These are phyloP conservation scores for Ampelomyces quisqualis DNA, from an alignment of 2,329 filamentous ascomycete genomes.

Conservation along the genomic window DNA sequence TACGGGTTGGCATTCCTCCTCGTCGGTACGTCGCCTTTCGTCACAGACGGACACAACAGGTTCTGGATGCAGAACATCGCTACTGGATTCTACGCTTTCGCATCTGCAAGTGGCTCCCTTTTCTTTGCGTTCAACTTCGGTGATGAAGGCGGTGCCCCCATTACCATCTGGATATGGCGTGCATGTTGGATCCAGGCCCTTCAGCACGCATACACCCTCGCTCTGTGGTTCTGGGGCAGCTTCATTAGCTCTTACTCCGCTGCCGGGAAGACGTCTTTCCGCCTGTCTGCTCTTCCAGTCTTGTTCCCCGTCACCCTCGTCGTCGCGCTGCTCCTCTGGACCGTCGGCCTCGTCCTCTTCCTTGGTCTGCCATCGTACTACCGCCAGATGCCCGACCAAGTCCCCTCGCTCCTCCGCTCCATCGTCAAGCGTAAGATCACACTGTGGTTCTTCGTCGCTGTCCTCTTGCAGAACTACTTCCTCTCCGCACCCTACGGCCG, in stretches of 20 bases:
- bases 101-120: neutral
- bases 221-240: neutral
- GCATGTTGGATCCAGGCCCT: conserved; percentile 1
- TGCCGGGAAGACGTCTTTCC: neutral
- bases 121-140: neutral
- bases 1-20: neutral
- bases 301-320: neutral
- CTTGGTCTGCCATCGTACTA: conserved; percentile 1
- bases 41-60: neutral
- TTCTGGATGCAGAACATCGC: neutral
- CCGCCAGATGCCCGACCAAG: neutral
- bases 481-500: neutral
- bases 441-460: neutral
- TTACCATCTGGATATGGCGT: neutral
- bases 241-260: conserved; percentile 1
- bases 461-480: neutral
- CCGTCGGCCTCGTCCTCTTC: neutral
- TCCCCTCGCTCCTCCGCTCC: neutral
- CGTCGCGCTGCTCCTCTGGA: neutral
- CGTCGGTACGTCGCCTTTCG: neutral
- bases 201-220: neutral
- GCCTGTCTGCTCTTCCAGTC: neutral
- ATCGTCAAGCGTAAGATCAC: conserved; percentile 1
- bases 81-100: neutral
- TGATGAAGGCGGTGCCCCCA: neutral